Evolutionary conservation across 257 asterid species (phyloP).

Genomic region (Ilex aquifolium): DNA sequence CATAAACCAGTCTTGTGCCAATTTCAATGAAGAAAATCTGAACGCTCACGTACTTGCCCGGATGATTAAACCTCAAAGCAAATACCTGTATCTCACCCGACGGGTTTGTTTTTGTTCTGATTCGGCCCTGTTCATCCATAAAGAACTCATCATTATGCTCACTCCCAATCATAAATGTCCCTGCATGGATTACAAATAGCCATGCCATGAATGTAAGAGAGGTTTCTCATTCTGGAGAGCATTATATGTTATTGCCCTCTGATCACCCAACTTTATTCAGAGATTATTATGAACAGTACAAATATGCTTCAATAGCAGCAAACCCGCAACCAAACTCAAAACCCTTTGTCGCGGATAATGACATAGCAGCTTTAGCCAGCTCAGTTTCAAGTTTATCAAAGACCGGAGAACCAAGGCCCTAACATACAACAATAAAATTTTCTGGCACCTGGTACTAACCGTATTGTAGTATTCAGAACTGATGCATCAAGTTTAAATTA

Average conservation of each 20-base stretch:
- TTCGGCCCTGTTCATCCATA: slow-evolving; percentile 67
- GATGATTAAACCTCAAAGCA: not conserved
- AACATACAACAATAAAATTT: slow-evolving; percentile 13
- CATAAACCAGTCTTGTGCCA: not conserved
- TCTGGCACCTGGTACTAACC: not conserved
- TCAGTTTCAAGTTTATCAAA: slow-evolving; percentile 98
- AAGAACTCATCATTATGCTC: slow-evolving; percentile 93
- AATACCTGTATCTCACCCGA: slow-evolving; percentile 97
- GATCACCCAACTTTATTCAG: not conserved
- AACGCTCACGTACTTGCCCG: not conserved
- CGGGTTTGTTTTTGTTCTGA: slow-evolving; percentile 84
- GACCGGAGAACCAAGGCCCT: slow-evolving; percentile 98
- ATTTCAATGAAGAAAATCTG: not conserved
- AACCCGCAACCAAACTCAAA: slow-evolving; percentile 98
- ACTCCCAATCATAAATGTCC: slow-evolving; percentile 93
- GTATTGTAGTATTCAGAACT: slow-evolving; percentile 4
- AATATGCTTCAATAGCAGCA: slow-evolving; percentile 42
- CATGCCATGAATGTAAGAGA: too few species aligned
- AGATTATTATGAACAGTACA: not conserved
- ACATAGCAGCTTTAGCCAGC: slow-evolving; percentile 87
- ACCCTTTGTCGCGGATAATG: slow-evolving; percentile 95
- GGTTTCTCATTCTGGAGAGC: too few species aligned
- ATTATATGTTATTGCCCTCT: too few species aligned
- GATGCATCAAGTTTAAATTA: slow-evolving; percentile 2
- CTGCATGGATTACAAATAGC: slow-evolving; percentile 21